Percentiles rank a stretch among this genome's conserved stretches.
Conservation (phyloP, 306 rosid genomes). For the Pyrus betulifolia region DNA sequence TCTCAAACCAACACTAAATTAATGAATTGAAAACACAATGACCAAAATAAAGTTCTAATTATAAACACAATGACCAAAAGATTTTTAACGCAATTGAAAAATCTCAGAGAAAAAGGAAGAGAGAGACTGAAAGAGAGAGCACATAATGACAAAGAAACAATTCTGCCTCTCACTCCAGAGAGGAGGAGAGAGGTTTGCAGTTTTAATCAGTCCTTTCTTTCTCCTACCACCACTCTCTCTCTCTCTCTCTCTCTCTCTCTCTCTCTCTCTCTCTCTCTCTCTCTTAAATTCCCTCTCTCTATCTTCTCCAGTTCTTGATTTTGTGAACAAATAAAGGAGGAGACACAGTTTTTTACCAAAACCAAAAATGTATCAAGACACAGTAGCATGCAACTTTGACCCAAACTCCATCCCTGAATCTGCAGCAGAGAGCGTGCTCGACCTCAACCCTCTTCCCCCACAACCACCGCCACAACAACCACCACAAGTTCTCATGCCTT, state of each 20-base stretch:
- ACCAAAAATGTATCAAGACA: conserved; percentile 29
- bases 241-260: no score
- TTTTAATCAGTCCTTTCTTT: not conserved
- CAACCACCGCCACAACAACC: conserved; percentile 1
- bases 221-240: not conserved
- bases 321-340: not conserved
- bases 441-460: conserved; percentile 10
- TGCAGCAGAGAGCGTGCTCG: conserved; percentile 14
- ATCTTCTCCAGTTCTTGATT: not conserved
- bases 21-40: no score
- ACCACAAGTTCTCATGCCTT: not conserved
- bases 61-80: no score
- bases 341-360: not conserved
- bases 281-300: not conserved
- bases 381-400: conserved; percentile 55
- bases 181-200: not conserved
- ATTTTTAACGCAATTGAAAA: no score
- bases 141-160: no score
- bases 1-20: no score
- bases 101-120: not conserved
- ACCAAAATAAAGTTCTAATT: no score
- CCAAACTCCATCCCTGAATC: conserved; percentile 40
- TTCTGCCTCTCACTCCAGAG: not conserved
- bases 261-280: not conserved
- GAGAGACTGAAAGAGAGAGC: not conserved